Base-by-base conservation (phyloP, 148 eudicot species). In the Rhododendron henanense region DNA sequence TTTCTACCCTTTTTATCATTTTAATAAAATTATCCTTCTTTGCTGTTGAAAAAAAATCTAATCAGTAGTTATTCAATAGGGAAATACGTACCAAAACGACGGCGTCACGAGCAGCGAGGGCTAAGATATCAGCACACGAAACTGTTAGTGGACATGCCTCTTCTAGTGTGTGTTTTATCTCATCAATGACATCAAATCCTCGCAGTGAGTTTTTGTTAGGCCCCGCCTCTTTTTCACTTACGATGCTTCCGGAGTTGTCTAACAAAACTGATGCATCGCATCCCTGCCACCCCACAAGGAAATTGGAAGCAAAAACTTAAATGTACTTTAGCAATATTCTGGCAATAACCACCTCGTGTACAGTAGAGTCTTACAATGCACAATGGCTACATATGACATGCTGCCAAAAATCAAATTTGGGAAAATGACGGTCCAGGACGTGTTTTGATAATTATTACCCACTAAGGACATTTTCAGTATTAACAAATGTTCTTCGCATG, bases 51-150 rank as follows among this genome's bases (percentile, higher is more conserved):
- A 41, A 41, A 41, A 41, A 41, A 41, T 41, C 45, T 41, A 41
- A 41, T 41, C 2, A 47, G 50, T 47, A 47, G 50, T 47, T 19
- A 44, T 2, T 7, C 37, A 48, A 21, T 0, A 28, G 10, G 71
- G 55, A n/a, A 63, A 41, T 2, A 44, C 16, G 0, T 89, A 94
- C 98, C 93, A 87, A 61, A 41, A 89, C 89, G 37, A 94, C 98
- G 1, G 94, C 88, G 82, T 93, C 94, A 2, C 95, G 93, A 81
- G 98, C 95, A 80, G 88, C 96, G 78, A 93, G 82, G 78, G 98
- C 94, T 79, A 94, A 82, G 63, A 94, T 89, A 90, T 94, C 98
- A 45, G 98, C 96, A 81, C 98, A 94, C 5, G 98, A 94, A 55
- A 94, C 96, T 0, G 91, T 89, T 23, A 73, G 55, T 4, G 98